These are phyloP conservation scores for Pseudocohnilembus persalinus DNA, from an alignment of 169 alveolate genomes.

Conservation along the genomic window DNA sequence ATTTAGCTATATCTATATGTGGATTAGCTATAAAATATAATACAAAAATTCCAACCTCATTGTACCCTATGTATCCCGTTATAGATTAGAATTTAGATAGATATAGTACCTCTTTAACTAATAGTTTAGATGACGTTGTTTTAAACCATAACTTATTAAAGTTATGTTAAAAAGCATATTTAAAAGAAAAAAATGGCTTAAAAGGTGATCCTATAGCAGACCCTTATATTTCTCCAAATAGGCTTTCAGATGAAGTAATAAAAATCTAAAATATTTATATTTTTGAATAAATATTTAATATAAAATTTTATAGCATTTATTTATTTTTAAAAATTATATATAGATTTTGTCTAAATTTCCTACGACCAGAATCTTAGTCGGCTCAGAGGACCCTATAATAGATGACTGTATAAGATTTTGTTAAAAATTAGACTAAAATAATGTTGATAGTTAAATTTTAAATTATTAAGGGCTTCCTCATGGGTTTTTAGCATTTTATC, in stretches of 20 bases:
- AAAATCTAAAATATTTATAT: neutral
- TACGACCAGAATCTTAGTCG: constrained; percentile 57
- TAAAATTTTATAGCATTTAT: too few relatives aligned
- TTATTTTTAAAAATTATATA: neutral
- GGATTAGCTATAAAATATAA: constrained; percentile 41
- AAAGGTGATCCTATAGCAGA: constrained; percentile 43
- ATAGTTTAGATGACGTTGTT: constrained; percentile 61
- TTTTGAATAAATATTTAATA: too few relatives aligned
- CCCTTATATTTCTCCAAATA: constrained; percentile 65
- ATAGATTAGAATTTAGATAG: constrained; percentile 35
- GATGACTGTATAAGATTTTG: constrained; percentile 73
- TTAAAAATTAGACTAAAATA: constrained; percentile 45
- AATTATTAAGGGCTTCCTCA: constrained; percentile 72
- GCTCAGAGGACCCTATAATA: constrained; percentile 78
- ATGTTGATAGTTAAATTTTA: constrained; percentile 64
- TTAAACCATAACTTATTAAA: constrained; percentile 62
- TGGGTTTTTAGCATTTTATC: constrained; percentile 64
- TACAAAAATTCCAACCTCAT: constrained; percentile 62
- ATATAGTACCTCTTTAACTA: constrained; percentile 52
- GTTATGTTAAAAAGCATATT: constrained; percentile 56
- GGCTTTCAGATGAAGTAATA: constrained; percentile 47
- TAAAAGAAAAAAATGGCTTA: constrained; percentile 3
- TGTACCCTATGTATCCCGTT: constrained; percentile 67
- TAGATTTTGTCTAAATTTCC: constrained; percentile 70
- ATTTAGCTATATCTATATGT: constrained; percentile 49